Evolutionary conservation across 164 flowering plant species (phyloP).

Genomic region (Stephania japonica): DNA sequence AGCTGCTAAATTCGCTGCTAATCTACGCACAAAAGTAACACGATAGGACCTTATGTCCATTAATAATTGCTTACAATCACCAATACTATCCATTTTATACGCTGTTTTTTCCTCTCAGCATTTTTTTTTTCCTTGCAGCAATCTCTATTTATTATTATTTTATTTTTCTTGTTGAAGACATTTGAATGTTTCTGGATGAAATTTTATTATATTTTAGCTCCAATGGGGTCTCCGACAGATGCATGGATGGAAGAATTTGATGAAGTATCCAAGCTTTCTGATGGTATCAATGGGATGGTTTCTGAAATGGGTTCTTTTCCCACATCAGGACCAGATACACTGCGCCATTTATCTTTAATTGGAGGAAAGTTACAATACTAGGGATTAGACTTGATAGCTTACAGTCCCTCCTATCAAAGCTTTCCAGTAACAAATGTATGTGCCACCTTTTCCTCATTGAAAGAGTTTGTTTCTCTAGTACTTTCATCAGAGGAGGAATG

Average conservation of each 20-base stretch:
- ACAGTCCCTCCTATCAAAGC: slow-evolving; percentile 61
- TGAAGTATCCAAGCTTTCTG: slow-evolving; percentile 77
- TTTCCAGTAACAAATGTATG: slow-evolving; percentile 79
- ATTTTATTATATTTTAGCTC: slow-evolving; percentile 20
- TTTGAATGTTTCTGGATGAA: not conserved
- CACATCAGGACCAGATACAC: slow-evolving; percentile 71
- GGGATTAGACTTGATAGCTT: slow-evolving; percentile 83
- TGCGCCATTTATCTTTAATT: slow-evolving; percentile 71
- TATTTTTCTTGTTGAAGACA: not conserved
- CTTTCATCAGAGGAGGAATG: not conserved
- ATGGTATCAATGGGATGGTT: slow-evolving; percentile 76
- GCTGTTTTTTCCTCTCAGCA: no score
- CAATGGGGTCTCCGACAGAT: slow-evolving; percentile 73
- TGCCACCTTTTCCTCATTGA: not conserved
- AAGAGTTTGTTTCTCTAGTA: not conserved
- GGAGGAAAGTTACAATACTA: slow-evolving; percentile 80
- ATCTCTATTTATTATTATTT: no score
- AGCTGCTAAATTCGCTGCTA: no score
- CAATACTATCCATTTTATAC: no score
- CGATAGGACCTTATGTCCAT: no score
- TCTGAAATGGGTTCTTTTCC: slow-evolving; percentile 54
- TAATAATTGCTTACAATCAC: no score
- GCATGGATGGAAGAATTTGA: slow-evolving; percentile 81
- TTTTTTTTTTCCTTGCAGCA: no score
- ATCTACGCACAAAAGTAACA: no score